A percentile compares a stretch with the other conserved stretches of the same genome.
These are phyloP conservation scores for Trapa incisa DNA, from an alignment of 345 rosid genomes.

Conservation along the genomic window DNA sequence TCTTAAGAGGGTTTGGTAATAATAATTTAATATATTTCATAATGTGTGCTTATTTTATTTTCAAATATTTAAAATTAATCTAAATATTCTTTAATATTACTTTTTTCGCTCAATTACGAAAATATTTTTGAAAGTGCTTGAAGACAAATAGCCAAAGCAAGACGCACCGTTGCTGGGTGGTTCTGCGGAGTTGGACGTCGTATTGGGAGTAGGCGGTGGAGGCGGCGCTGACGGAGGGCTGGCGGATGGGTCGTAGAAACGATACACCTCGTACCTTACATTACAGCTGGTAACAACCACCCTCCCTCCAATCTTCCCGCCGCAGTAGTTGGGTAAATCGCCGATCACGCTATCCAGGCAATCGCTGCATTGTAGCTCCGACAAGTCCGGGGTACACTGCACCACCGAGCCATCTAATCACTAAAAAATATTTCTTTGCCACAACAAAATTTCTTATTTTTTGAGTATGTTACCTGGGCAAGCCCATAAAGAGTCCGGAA, in stretches of 20 bases:
- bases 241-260: background rate
- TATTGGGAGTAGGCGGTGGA: background rate
- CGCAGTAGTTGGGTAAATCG: background rate
- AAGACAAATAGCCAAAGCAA: background rate
- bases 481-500: constrained; percentile 4
- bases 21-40: too few relatives aligned
- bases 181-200: background rate
- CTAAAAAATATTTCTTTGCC: too few relatives aligned
- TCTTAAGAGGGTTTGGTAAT: too few relatives aligned
- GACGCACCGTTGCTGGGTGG: background rate
- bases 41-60: too few relatives aligned
- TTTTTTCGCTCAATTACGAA: too few relatives aligned
- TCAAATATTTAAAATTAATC: too few relatives aligned
- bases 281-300: background rate
- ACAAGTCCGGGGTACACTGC: constrained; percentile 11
- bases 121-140: too few relatives aligned
- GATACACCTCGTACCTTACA: constrained; percentile 3
- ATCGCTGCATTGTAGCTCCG: background rate
- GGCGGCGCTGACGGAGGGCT: background rate
- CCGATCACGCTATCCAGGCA: background rate
- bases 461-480: background rate
- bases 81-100: too few relatives aligned
- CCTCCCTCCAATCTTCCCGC: constrained; percentile 1
- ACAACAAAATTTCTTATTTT: too few relatives aligned
- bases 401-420: background rate